Evolutionary conservation across 2,329 filamentous ascomycete species (phyloP).

Genomic region (Ophiostoma australiae): DNA sequence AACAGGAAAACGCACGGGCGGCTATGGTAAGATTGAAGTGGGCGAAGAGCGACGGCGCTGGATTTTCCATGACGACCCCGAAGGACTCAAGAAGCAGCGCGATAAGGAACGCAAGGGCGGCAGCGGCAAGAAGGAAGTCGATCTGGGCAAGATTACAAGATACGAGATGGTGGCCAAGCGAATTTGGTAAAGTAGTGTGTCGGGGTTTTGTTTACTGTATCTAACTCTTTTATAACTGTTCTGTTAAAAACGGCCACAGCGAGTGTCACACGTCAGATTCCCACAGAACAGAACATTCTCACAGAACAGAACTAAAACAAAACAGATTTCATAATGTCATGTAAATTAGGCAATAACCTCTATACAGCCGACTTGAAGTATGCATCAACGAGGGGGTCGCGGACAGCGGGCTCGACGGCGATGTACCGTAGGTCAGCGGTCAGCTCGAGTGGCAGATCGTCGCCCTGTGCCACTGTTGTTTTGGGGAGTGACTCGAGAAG

Average conservation of each 20-base stretch:
- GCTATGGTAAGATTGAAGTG: constrained; percentile 80
- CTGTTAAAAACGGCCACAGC: neutral
- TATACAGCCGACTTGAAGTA: constrained; percentile 44
- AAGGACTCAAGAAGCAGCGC: constrained; percentile 57
- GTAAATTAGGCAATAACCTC: neutral
- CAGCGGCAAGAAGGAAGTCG: constrained; percentile 49
- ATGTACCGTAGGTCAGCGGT: constrained; percentile 66
- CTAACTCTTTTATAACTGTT: neutral
- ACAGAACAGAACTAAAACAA: neutral
- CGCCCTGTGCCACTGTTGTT: constrained; percentile 50
- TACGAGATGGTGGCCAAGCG: constrained; percentile 97
- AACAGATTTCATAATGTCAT: neutral
- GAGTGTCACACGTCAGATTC: neutral
- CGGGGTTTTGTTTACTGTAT: neutral
- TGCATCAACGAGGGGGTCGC: constrained; percentile 61
- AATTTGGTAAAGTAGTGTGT: constrained; percentile 81
- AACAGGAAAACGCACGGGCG: constrained; percentile 69
- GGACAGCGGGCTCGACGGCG: constrained; percentile 54
- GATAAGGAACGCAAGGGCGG: constrained; percentile 39
- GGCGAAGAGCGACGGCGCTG: constrained; percentile 79
- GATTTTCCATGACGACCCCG: constrained; percentile 81
- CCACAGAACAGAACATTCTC: neutral
- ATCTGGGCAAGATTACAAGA: constrained; percentile 63
- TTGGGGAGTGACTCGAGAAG: constrained; percentile 60
- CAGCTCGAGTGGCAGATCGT: constrained; percentile 57